Conservation (phyloP, 192 early-diverging fungal species). For the Dissophora globulifera region DNA sequence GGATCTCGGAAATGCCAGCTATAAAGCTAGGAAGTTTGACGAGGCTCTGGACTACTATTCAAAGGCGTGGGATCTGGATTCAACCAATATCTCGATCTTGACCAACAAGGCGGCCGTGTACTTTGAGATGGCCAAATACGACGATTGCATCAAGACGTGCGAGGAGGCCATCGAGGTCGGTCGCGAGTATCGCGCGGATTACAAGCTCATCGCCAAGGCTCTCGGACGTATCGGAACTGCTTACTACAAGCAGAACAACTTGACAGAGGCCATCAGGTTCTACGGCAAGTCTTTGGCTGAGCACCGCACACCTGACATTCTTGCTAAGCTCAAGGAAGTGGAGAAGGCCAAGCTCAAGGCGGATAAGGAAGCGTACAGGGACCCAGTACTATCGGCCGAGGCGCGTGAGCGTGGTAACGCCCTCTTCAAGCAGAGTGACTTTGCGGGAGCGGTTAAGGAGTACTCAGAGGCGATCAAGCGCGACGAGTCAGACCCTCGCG, state of each 20-base stretch:
- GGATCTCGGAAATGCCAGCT: slow-evolving; percentile 87
- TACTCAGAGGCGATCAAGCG: slow-evolving; percentile 98
- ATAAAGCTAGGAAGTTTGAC: slow-evolving; percentile 94
- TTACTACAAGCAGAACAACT: slow-evolving; percentile 81
- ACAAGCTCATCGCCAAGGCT: slow-evolving; percentile 96
- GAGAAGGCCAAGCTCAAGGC: slow-evolving; percentile 84
- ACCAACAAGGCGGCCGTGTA: slow-evolving; percentile 98
- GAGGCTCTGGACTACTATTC: slow-evolving; percentile 89
- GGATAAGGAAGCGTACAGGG: slow-evolving; percentile 88
- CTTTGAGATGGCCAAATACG: slow-evolving; percentile 93
- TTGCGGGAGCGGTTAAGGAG: slow-evolving; percentile 85
- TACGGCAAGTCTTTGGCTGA: slow-evolving; percentile 94
- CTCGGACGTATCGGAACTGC: slow-evolving; percentile 91
- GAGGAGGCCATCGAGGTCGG: slow-evolving; percentile 93
- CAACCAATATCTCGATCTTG: slow-evolving; percentile 90
- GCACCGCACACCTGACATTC: slow-evolving; percentile 93
- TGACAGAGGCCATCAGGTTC: slow-evolving; percentile 90
- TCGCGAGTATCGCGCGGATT: slow-evolving; percentile 90
- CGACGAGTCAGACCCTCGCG: slow-evolving; percentile 87
- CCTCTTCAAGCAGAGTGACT: slow-evolving; percentile 91
- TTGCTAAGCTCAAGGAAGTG: slow-evolving; percentile 86
- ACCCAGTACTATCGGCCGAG: slow-evolving; percentile 84
- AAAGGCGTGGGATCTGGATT: slow-evolving; percentile 91
- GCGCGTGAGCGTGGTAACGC: slow-evolving; percentile 95
- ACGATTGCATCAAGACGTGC: slow-evolving; percentile 93